A percentile compares a stretch with the other conserved stretches of the same genome.
Evolutionary conservation across 768 basidiomycete species (phyloP).

Genomic region (Kwoniella heveanensis): DNA sequence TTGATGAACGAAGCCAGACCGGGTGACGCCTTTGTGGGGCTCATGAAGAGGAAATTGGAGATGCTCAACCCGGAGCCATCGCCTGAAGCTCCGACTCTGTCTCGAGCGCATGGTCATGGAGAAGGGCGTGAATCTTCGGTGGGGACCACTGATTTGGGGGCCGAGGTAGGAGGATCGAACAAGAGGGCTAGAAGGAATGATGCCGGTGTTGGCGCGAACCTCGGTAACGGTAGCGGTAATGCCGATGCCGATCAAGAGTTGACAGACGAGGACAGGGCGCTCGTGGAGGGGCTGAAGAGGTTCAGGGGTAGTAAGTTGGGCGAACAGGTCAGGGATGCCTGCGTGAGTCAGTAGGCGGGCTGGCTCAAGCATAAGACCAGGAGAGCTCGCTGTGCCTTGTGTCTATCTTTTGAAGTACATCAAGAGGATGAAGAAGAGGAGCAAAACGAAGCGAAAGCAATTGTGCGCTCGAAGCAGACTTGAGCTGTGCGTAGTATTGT

Average conservation of each 20-base stretch:
- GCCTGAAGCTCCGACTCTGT: background rate
- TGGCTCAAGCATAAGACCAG: too few species aligned
- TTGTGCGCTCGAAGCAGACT: too few species aligned
- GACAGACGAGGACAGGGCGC: conserved; percentile 39
- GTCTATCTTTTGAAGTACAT: too few species aligned
- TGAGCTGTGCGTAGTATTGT: too few species aligned
- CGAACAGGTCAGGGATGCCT: conserved; percentile 41
- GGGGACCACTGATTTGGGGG: background rate
- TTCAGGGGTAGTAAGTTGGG: conserved; percentile 44
- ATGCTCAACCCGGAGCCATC: conserved; percentile 7
- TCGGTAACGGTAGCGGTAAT: background rate
- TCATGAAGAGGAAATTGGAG: conserved; percentile 23
- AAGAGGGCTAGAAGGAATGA: background rate
- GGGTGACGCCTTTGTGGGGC: conserved; percentile 15
- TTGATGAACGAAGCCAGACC: conserved; percentile 15
- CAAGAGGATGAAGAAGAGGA: too few species aligned
- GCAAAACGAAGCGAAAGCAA: too few species aligned
- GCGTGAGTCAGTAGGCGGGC: conserved; percentile 38
- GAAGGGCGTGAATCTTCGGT: background rate
- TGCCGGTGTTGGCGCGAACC: background rate
- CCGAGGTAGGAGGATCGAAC: background rate
- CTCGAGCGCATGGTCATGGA: too few species aligned
- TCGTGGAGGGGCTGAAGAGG: conserved; percentile 43
- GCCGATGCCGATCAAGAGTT: conserved; percentile 11
- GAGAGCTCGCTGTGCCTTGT: too few species aligned